These are phyloP conservation scores for Trypanosoma vivax DNA, from an alignment of 208 protist species.

Conservation along the genomic window DNA sequence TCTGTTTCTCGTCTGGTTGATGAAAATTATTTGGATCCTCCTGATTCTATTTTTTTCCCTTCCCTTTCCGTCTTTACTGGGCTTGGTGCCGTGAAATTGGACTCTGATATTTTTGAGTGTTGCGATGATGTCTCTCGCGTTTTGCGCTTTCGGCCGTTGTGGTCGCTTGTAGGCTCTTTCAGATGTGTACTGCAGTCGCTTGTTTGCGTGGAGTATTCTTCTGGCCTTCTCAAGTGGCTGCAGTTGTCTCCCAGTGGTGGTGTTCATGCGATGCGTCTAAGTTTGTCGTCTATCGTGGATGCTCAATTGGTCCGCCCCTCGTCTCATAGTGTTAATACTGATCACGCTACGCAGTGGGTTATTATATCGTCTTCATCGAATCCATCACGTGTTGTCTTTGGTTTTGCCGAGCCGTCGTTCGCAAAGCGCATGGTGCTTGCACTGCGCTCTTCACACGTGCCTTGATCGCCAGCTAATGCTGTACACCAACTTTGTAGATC, in stretches of 20 bases:
- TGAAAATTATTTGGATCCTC: no score
- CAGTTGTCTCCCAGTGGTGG: conserved; percentile 71
- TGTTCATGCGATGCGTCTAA: conserved; percentile 51
- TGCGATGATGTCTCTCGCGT: conserved; percentile 14
- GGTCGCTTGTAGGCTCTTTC: conserved; percentile 80
- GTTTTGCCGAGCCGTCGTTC: conserved; percentile 48
- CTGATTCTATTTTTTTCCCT: not conserved
- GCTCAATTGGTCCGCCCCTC: conserved; percentile 28
- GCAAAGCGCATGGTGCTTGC: conserved; percentile 43
- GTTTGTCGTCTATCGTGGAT: conserved; percentile 35
- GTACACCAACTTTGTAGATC: not conserved
- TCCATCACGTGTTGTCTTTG: conserved; percentile 79
- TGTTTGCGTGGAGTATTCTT: conserved; percentile 47
- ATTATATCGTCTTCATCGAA: no score
- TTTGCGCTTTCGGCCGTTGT: conserved; percentile 49
- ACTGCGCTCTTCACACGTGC: conserved; percentile 8
- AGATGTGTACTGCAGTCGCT: conserved; percentile 57
- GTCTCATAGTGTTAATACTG: conserved; percentile 40
- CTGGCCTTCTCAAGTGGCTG: conserved; percentile 57
- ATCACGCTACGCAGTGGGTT: no score
- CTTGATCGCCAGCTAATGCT: no score
- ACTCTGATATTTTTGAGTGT: conserved; percentile 41
- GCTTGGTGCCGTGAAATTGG: conserved; percentile 44
- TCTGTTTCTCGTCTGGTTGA: no score
- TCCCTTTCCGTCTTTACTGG: conserved; percentile 37